Conservation (phyloP, 2,329 filamentous ascomycete species). For the Aureobasidium uvarum region DNA sequence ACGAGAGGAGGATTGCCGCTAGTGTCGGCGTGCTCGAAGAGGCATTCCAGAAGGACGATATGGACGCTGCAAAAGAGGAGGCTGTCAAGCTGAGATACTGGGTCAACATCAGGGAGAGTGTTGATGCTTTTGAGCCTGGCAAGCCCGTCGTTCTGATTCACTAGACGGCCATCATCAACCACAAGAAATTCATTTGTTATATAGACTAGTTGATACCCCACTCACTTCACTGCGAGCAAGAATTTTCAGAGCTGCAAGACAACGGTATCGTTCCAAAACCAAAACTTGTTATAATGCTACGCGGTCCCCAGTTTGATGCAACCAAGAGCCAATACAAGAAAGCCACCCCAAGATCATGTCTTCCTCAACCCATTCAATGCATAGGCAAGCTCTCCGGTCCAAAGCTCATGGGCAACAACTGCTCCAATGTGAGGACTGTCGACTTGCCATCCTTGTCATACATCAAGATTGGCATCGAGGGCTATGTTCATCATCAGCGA, state of each 20-base stretch:
- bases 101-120: conserved; percentile 78
- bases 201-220: conserved; percentile 26
- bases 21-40: conserved; percentile 63
- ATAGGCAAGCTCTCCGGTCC: conserved; percentile 49
- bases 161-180: too few species aligned
- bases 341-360: not conserved
- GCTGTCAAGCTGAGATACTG: conserved; percentile 81
- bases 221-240: not conserved
- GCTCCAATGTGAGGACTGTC: conserved; percentile 65
- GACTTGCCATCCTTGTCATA: conserved; percentile 78
- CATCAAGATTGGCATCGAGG: conserved; percentile 81
- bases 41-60: conserved; percentile 65
- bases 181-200: too few species aligned
- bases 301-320: not conserved
- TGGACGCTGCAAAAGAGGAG: conserved; percentile 66
- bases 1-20: conserved; percentile 63
- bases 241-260: not conserved
- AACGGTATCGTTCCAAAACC: not conserved
- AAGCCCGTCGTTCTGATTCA: conserved; percentile 59
- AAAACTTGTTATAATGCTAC: not conserved
- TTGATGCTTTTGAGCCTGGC: conserved; percentile 82
- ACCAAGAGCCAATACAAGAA: not conserved
- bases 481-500: conserved; percentile 31
- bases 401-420: conserved; percentile 57
- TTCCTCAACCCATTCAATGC: not conserved